These are phyloP conservation scores for Rhizopus arrhizus DNA, from an alignment of 371 early-diverging fungal species.

Conservation along the genomic window DNA sequence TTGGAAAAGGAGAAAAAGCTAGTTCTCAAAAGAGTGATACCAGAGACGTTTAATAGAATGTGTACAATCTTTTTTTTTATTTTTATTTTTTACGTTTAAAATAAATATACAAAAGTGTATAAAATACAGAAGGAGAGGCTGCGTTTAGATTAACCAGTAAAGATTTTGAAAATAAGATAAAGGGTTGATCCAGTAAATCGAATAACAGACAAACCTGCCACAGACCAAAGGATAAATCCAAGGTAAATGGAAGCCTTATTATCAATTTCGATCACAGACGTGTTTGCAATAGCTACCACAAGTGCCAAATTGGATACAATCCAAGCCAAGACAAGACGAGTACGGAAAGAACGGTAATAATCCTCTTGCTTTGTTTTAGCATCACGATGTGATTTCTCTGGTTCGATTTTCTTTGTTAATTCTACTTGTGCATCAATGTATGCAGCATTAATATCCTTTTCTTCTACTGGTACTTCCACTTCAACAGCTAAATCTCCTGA, in stretches of 20 bases:
- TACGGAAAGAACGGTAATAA: conserved; percentile 83
- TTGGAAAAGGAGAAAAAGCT: conserved; percentile 18
- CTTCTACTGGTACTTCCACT: conserved; percentile 75
- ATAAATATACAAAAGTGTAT: too few relatives aligned
- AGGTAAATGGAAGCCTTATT: conserved; percentile 55
- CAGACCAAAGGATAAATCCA: conserved; percentile 84
- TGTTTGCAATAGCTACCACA: conserved; percentile 52
- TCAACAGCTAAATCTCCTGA: conserved; percentile 45
- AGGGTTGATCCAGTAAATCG: conserved; percentile 76
- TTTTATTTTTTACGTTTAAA: neutral
- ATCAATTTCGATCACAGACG: conserved; percentile 40
- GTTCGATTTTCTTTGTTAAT: conserved; percentile 46
- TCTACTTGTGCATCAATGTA: conserved; percentile 68
- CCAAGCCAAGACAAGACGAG: conserved; percentile 79
- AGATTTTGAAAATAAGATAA: conserved; percentile 42
- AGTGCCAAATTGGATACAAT: conserved; percentile 77
- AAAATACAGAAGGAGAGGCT: too few relatives aligned
- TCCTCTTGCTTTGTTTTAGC: conserved; percentile 82
- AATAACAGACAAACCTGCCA: conserved; percentile 71
- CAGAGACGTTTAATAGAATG: too few relatives aligned
- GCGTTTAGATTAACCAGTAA: conserved; percentile 3
- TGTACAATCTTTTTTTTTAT: neutral
- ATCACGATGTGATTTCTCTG: conserved; percentile 62
- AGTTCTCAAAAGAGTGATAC: too few relatives aligned
- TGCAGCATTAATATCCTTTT: conserved; percentile 73